Conservation (phyloP, 169 alveolate genomes). For the Plasmodium gallinaceum region DNA sequence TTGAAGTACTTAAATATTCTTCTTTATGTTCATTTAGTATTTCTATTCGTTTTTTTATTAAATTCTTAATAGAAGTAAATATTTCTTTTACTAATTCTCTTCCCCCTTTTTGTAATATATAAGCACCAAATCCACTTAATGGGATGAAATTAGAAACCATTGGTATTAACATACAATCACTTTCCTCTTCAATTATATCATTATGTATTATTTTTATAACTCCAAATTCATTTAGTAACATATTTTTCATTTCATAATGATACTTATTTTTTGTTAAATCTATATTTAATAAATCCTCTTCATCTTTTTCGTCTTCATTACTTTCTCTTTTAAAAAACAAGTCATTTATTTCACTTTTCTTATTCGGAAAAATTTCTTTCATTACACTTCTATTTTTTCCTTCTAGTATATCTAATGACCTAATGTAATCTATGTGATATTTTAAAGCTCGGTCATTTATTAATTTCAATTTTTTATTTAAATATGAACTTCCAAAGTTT, state of each 20-base stretch:
- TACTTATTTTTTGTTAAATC: conserved; percentile 6
- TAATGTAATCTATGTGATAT: conserved; percentile 65
- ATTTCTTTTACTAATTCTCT: conserved; percentile 74
- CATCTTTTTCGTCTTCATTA: not conserved
- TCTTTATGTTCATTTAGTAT: conserved; percentile 65
- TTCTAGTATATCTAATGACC: conserved; percentile 64
- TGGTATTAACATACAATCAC: conserved; percentile 75
- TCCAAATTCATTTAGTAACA: conserved; percentile 57
- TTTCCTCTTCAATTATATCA: conserved; percentile 74
- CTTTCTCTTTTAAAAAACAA: conserved; percentile 33
- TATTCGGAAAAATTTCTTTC: conserved; percentile 74
- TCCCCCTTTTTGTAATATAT: conserved; percentile 72
- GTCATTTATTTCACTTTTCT: conserved; percentile 73
- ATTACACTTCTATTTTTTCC: conserved; percentile 76
- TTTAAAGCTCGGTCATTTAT: conserved; percentile 71
- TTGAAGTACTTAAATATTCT: conserved; percentile 16
- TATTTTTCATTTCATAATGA: conserved; percentile 70
- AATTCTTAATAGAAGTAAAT: conserved; percentile 30
- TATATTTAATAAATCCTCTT: conserved; percentile 15
- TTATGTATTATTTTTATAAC: conserved; percentile 53
- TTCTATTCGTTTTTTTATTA: conserved; percentile 75
- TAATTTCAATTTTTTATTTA: conserved; percentile 58
- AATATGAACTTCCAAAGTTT: conserved; percentile 70
- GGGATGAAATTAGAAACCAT: conserved; percentile 77
- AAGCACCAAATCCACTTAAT: conserved; percentile 75